These are phyloP conservation scores for Metschnikowia bowlesiae DNA, from an alignment of 805 yeast genomes.

Conservation along the genomic window DNA sequence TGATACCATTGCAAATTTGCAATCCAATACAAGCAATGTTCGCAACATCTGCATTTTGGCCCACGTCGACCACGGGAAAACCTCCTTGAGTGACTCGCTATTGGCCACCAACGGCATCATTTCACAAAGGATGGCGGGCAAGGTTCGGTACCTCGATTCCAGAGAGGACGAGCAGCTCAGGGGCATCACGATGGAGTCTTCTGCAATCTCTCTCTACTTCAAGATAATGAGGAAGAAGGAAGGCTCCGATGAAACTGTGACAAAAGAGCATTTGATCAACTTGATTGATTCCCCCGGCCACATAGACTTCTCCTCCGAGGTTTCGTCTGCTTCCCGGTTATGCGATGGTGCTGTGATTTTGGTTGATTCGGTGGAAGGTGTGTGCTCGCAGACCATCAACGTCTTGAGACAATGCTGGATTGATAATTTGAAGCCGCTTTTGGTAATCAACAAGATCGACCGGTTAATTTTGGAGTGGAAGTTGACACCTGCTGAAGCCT, in stretches of 20 bases:
- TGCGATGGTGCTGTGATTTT: constrained; percentile 96
- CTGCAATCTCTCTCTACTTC: constrained; percentile 92
- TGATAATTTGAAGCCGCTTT: constrained; percentile 80
- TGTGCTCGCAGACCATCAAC: constrained; percentile 93
- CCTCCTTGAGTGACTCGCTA: constrained; percentile 87
- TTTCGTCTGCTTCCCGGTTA: constrained; percentile 88
- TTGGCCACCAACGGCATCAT: constrained; percentile 95
- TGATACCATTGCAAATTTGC: constrained; percentile 61
- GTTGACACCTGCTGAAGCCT: constrained; percentile 80
- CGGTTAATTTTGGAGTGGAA: constrained; percentile 78
- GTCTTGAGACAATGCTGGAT: constrained; percentile 95
- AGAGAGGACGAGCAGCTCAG: constrained; percentile 93
- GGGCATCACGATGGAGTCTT: constrained; percentile 97
- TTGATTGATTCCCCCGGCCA: constrained; percentile 99
- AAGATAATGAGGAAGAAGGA: constrained; percentile 50
- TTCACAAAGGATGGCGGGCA: constrained; percentile 92
- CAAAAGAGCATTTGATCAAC: constrained; percentile 79
- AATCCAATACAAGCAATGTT: constrained; percentile 62
- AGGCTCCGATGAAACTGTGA: constrained; percentile 29
- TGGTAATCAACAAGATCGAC: constrained; percentile 90
- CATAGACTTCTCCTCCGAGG: constrained; percentile 94
- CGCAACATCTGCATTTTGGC: constrained; percentile 94
- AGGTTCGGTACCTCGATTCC: constrained; percentile 86
- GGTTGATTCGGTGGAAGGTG: constrained; percentile 98
- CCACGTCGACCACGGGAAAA: constrained; percentile 98